Evolutionary conservation across 2,329 filamentous ascomycete species (phyloP).

Genomic region (Didymella pinodella): DNA sequence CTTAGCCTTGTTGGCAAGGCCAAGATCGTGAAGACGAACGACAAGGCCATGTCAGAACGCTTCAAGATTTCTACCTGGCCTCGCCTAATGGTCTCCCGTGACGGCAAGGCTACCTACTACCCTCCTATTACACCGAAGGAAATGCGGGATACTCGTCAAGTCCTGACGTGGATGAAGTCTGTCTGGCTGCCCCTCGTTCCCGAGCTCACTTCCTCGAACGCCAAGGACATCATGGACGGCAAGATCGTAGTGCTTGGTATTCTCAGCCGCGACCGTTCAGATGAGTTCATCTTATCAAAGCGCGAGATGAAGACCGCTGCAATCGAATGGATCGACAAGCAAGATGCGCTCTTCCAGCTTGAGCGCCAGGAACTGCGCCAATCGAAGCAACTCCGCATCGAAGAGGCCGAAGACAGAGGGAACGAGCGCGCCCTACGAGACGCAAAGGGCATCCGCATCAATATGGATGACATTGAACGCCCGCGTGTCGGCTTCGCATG

Average conservation of each 20-base stretch:
- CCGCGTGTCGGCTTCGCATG: conserved; percentile 95
- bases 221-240: conserved; percentile 91
- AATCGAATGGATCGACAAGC: conserved; percentile 97
- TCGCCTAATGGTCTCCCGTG: conserved; percentile 85
- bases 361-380: conserved; percentile 93
- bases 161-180: conserved; percentile 92
- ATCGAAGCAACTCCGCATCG: conserved; percentile 92
- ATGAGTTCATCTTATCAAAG: conserved; percentile 79
- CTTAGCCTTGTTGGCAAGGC: conserved; percentile 90
- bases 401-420: conserved; percentile 92
- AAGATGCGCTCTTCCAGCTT: conserved; percentile 87
- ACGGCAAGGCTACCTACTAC: conserved; percentile 91
- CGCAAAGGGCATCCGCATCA: conserved; percentile 90
- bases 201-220: conserved; percentile 89
- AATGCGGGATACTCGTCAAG: conserved; percentile 84
- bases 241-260: conserved; percentile 95
- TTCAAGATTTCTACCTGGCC: conserved; percentile 99
- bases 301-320: conserved; percentile 95
- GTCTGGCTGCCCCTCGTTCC: conserved; percentile 97
- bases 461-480: conserved; percentile 84
- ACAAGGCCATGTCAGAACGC: conserved; percentile 74
- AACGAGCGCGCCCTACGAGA: conserved; percentile 85
- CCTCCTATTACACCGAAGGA: conserved; percentile 84
- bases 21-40: conserved; percentile 89
- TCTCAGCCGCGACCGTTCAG: conserved; percentile 78